phyloP scores from a whole-genome alignment of 208 protist species.

The Leishmania tropica region DNA sequence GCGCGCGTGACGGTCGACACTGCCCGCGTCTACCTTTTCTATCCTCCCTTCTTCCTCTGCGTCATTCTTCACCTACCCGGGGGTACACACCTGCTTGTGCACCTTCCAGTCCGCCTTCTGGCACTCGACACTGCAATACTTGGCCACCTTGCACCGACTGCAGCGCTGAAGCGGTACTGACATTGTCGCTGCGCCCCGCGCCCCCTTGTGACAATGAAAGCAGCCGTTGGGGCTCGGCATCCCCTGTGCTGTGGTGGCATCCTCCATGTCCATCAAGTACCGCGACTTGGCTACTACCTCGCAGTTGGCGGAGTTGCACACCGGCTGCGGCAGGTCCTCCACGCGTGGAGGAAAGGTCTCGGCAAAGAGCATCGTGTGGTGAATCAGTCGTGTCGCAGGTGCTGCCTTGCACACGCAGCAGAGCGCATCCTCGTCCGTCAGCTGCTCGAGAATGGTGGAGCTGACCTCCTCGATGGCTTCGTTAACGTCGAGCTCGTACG shows the following conservation, averaged over 20 bases:
- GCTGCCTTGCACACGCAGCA: conserved; percentile 44
- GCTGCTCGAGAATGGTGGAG: conserved; percentile 44
- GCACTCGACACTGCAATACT: conserved; percentile 68
- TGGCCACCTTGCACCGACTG: conserved; percentile 69
- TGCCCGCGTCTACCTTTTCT: background rate
- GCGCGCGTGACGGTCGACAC: background rate
- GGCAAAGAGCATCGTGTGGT: conserved; percentile 65
- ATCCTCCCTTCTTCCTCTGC: background rate
- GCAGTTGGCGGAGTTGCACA: conserved; percentile 50
- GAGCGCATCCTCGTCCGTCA: conserved; percentile 42
- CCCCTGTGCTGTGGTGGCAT: conserved; percentile 26
- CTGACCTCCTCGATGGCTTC: conserved; percentile 47
- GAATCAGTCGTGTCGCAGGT: conserved; percentile 47
- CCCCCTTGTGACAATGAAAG: conserved; percentile 44
- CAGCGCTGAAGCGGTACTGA: conserved; percentile 49
- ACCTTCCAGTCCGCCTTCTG: conserved; percentile 65
- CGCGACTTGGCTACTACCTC: conserved; percentile 29
- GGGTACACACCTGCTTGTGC: conserved; percentile 59
- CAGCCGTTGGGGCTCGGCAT: conserved; percentile 39
- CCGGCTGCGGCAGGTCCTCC: conserved; percentile 53
- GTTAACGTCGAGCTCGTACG: conserved; percentile 36
- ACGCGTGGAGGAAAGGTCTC: conserved; percentile 46
- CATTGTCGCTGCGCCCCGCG: conserved; percentile 1
- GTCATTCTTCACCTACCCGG: background rate
- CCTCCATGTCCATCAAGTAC: conserved; percentile 57